Evolutionary conservation across 805 yeast genomes (phyloP).

Genomic region (Cyberlindnera americana): DNA sequence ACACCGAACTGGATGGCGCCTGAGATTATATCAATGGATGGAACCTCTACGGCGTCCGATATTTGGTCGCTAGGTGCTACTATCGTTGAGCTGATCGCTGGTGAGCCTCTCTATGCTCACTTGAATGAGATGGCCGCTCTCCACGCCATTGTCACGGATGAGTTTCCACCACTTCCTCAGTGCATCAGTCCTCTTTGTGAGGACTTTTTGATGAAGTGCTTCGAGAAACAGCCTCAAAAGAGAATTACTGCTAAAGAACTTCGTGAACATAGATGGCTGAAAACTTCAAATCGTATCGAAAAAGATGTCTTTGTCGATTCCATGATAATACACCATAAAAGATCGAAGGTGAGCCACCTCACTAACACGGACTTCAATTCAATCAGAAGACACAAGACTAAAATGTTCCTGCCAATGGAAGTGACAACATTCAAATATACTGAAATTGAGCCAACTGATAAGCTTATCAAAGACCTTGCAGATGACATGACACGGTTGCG

Average conservation of each 20-base stretch:
- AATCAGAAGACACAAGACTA: constrained; percentile 23
- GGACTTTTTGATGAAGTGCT: constrained; percentile 65
- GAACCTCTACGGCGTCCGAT: constrained; percentile 86
- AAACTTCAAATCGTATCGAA: background rate
- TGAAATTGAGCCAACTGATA: constrained; percentile 7
- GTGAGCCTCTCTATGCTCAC: constrained; percentile 82
- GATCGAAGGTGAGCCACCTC: constrained; percentile 21
- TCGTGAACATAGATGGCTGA: constrained; percentile 60
- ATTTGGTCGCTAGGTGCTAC: constrained; percentile 97
- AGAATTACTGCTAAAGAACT: constrained; percentile 56
- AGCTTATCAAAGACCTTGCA: constrained; percentile 13
- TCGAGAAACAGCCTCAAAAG: constrained; percentile 62
- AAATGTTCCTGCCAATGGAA: constrained; percentile 23
- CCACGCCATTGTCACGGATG: constrained; percentile 79
- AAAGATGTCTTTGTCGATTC: constrained; percentile 8
- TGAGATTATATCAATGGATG: constrained; percentile 80
- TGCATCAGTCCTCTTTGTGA: constrained; percentile 39
- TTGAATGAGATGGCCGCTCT: constrained; percentile 73
- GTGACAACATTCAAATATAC: constrained; percentile 19
- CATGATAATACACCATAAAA: constrained; percentile 3
- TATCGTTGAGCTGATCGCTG: constrained; percentile 78
- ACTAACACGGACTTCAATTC: constrained; percentile 56
- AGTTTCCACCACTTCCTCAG: constrained; percentile 64
- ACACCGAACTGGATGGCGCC: constrained; percentile 99
- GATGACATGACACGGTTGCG: constrained; percentile 12